Conservation (phyloP, 2,329 filamentous ascomycete genomes). For the Teratosphaeriaceae sp. region DNA sequence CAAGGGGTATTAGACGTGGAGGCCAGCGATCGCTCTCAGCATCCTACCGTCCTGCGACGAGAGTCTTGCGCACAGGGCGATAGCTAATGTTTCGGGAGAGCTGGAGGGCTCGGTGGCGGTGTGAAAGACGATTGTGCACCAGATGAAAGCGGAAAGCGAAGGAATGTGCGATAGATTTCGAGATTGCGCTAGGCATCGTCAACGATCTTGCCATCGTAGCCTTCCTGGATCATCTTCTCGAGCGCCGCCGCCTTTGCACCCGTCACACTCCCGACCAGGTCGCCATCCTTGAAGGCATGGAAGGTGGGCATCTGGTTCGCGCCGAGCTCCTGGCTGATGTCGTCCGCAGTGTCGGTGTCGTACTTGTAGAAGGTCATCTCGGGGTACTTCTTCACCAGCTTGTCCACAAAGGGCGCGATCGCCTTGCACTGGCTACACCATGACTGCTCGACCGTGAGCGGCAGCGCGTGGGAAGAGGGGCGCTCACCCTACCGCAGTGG, state of each 20-base stretch:
- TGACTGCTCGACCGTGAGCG: background rate
- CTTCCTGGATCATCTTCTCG: slow-evolving; percentile 21
- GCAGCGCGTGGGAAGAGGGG: slow-evolving; percentile 3
- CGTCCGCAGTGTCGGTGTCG: slow-evolving; percentile 23
- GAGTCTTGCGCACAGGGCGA: too few relatives aligned
- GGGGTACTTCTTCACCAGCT: slow-evolving; percentile 26
- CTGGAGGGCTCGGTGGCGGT: too few relatives aligned
- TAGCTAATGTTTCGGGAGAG: too few relatives aligned
- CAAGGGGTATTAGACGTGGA: background rate
- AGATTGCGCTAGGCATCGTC: slow-evolving; percentile 7
- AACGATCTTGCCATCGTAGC: slow-evolving; percentile 24
- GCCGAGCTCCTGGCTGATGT: slow-evolving; percentile 27
- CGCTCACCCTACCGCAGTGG: slow-evolving; percentile 16
- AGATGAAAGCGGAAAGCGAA: background rate
- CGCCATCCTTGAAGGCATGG: slow-evolving; percentile 28
- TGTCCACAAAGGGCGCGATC: slow-evolving; percentile 26
- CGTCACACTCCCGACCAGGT: slow-evolving; percentile 22
- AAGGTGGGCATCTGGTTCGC: slow-evolving; percentile 28
- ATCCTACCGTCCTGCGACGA: too few relatives aligned
- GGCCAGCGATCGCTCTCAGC: too few relatives aligned
- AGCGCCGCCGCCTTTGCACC: slow-evolving; percentile 25
- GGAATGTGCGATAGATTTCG: background rate
- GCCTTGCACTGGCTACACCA: slow-evolving; percentile 20
- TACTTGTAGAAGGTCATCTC: slow-evolving; percentile 26
- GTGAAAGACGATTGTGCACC: too few relatives aligned